These are phyloP conservation scores for Saturnispora gosingensis DNA, from an alignment of 805 yeast genomes.

Conservation along the genomic window DNA sequence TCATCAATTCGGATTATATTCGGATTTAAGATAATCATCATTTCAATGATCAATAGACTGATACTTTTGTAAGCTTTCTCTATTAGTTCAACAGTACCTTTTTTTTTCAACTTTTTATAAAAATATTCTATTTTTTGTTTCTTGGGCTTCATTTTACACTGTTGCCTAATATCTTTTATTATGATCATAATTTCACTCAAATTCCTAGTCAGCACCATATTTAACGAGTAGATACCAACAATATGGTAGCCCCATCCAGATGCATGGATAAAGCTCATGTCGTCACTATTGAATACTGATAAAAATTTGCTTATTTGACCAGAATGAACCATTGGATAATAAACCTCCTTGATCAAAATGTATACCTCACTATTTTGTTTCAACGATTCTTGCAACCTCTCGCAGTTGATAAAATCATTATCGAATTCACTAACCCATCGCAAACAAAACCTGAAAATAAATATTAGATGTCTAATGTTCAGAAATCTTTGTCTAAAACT, in stretches of 20 bases:
- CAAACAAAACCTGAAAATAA: slow-evolving; percentile 3
- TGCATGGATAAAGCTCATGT: slow-evolving; percentile 1
- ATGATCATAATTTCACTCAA: neutral
- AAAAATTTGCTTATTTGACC: neutral
- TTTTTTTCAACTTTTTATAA: neutral
- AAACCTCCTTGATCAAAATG: neutral
- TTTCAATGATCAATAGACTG: slow-evolving; percentile 3
- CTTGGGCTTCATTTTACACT: neutral
- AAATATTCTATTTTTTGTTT: neutral
- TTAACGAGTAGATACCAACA: slow-evolving; percentile 3
- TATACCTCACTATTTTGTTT: neutral
- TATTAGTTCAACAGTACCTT: neutral
- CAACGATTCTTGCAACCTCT: neutral
- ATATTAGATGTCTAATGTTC: neutral
- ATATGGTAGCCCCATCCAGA: slow-evolving; percentile 4
- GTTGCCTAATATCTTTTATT: neutral
- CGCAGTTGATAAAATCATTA: slow-evolving; percentile 1
- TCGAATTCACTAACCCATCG: slow-evolving; percentile 3
- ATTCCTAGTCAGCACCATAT: slow-evolving; percentile 1
- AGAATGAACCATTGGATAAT: slow-evolving; percentile 1
- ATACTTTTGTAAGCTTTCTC: slow-evolving; percentile 1
- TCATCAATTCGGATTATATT: neutral
- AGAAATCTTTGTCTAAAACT: neutral
- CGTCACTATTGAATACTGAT: neutral
- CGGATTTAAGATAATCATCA: slow-evolving; percentile 5